Evolutionary conservation across 805 yeast genomes (phyloP).

Genomic region (Myxozyma udenii): DNA sequence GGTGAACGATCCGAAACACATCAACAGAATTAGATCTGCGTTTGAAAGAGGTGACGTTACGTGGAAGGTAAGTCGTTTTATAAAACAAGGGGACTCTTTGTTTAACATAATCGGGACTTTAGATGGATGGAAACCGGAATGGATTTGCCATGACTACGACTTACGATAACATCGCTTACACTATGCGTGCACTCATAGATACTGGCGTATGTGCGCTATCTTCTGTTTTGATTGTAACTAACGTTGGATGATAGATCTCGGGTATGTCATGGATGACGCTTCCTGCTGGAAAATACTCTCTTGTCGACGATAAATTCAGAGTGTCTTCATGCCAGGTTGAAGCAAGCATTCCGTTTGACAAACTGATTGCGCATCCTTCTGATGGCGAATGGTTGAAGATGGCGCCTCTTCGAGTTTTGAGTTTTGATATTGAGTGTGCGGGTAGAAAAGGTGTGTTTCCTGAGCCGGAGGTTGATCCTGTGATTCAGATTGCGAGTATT

Average conservation of each 20-base stretch:
- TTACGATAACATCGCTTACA: slow-evolving; percentile 85
- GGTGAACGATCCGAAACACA: slow-evolving; percentile 61
- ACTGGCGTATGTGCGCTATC: slow-evolving; percentile 61
- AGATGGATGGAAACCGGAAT: background rate
- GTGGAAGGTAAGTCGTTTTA: slow-evolving; percentile 55
- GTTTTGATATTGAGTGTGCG: slow-evolving; percentile 98
- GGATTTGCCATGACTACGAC: slow-evolving; percentile 38
- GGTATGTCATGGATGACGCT: slow-evolving; percentile 96
- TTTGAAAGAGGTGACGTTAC: slow-evolving; percentile 80
- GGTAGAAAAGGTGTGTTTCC: slow-evolving; percentile 97
- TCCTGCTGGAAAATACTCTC: slow-evolving; percentile 65
- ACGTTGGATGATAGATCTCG: slow-evolving; percentile 36
- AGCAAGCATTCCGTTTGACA: slow-evolving; percentile 62
- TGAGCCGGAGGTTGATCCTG: slow-evolving; percentile 88
- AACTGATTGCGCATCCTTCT: slow-evolving; percentile 73
- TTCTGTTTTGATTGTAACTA: background rate
- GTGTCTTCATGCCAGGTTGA: slow-evolving; percentile 86
- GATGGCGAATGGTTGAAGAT: slow-evolving; percentile 92
- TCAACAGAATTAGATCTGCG: slow-evolving; percentile 67
- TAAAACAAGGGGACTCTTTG: no score
- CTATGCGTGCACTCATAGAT: slow-evolving; percentile 86
- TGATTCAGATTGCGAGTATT: slow-evolving; percentile 95
- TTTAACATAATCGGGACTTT: background rate
- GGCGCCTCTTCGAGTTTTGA: slow-evolving; percentile 89
- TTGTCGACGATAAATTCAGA: slow-evolving; percentile 42